Conservation (phyloP, 768 basidiomycete species). For the Serendipita sp. region DNA sequence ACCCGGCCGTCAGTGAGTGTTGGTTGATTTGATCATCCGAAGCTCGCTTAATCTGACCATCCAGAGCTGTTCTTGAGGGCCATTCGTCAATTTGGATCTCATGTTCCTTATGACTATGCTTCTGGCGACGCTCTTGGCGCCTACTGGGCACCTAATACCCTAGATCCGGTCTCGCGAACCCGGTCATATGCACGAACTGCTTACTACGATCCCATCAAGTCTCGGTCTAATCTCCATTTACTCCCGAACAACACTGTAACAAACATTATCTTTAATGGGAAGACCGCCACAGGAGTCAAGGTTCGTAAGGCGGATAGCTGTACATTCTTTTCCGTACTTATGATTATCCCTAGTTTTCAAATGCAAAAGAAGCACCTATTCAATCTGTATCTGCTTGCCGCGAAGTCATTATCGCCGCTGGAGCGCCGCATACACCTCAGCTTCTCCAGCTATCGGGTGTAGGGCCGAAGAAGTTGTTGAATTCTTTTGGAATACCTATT, state of each 20-base stretch:
- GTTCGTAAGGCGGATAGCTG: neutral
- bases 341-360: neutral
- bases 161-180: neutral
- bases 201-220: neutral
- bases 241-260: neutral
- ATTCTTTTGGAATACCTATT: neutral
- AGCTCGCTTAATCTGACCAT: neutral
- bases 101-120: neutral
- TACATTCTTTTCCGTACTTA: neutral
- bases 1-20: slow-evolving; percentile 5
- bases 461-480: neutral
- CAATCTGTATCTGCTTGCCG: slow-evolving; percentile 23
- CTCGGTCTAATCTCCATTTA: neutral
- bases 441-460: slow-evolving; percentile 6
- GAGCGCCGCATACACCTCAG: slow-evolving; percentile 5
- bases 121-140: neutral
- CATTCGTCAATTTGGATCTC: neutral
- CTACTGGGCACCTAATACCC: slow-evolving; percentile 4
- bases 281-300: neutral
- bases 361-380: slow-evolving; percentile 7
- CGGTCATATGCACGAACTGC: slow-evolving; percentile 4
- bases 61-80: neutral
- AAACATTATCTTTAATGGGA: neutral
- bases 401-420: slow-evolving; percentile 41
- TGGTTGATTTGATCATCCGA: neutral